A percentile compares a stretch with the other conserved stretches of the same genome.
Conservation (phyloP, 2,329 filamentous ascomycete genomes). For the Byssochlamys sp. region DNA sequence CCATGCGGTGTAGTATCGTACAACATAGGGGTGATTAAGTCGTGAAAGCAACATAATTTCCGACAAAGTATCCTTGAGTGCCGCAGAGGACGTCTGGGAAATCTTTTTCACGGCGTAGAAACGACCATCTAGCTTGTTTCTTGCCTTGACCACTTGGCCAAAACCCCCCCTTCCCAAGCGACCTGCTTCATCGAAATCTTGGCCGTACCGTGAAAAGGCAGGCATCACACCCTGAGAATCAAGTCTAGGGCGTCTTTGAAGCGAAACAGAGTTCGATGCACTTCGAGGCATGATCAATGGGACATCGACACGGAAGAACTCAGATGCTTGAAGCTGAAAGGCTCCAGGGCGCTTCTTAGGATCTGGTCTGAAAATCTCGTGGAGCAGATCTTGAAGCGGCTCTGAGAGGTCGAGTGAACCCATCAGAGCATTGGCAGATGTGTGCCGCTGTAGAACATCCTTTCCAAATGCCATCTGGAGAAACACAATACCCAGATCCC, state of each 20-base stretch:
- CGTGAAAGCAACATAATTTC: constrained; percentile 85
- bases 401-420: constrained; percentile 62
- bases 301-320: constrained; percentile 34
- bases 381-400: constrained; percentile 67
- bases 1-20: constrained; percentile 94
- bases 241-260: constrained; percentile 46
- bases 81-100: constrained; percentile 64
- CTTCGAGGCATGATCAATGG: constrained; percentile 29
- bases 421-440: constrained; percentile 66
- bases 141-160: constrained; percentile 88
- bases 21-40: constrained; percentile 77
- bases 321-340: constrained; percentile 57
- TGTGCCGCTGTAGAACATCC: constrained; percentile 64
- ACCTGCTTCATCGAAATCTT: constrained; percentile 84
- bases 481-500: constrained; percentile 87
- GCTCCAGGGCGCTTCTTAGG: constrained; percentile 75
- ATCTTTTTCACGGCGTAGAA: constrained; percentile 98
- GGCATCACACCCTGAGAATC: constrained; percentile 52
- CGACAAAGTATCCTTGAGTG: constrained; percentile 56
- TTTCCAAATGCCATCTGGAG: constrained; percentile 89
- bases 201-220: constrained; percentile 64
- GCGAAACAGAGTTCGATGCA: constrained; percentile 35
- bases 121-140: constrained; percentile 85
- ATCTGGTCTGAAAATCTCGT: constrained; percentile 75
- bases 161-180: constrained; percentile 87